Evolutionary conservation across 805 yeast genomes (phyloP), one percentile per base, ranked within the genome.

Genomic region (Kodamaea lidongshanica): DNA sequence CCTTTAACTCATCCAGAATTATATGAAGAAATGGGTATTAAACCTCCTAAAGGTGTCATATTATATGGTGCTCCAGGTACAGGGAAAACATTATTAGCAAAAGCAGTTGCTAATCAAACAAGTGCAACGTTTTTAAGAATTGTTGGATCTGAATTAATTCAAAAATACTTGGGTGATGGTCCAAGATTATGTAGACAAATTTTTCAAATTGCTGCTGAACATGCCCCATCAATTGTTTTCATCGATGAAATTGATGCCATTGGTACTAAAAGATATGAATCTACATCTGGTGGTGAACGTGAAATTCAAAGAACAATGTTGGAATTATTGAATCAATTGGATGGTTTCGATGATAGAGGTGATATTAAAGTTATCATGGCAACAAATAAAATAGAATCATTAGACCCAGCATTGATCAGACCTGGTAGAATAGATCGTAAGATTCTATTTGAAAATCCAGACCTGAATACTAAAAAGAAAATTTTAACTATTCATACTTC

Each of bases 181-280:
- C 97, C 98, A 32, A 75, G 96, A 46, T 71, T 92, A 47, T 78
- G 86, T 55, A 72, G 98, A 54, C 96, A 94, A 50, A 77, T 92
- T 37, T 92, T 92, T 71, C 94, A 88, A 59, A 84, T 87, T 27
- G 98, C 98, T 2, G 92, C 88, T 15, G 98, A 92, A 42, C 80
- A 87, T 57, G 96, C 98, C 0, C 98, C 98, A 21, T 79, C 95
- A n/a, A 92, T 92, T 63, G 96, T 92, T 20, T 92, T 92, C 52
- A 92, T 92, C 43, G 98, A 92, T 64, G 98, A 92, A 65, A 89
- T 92, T 52, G 98, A 92, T 61, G 97, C 99, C 25, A 92, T 92
- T 54, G 99, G 98, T 60, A 83, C 95, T n/a, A 89, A 89, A 58
- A 79, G 99, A 59, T 88, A 89, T 58, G 96, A 89, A 37, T 86